These are phyloP conservation scores for Prunus campanulata DNA, from an alignment of 306 rosid species.

Conservation along the genomic window DNA sequence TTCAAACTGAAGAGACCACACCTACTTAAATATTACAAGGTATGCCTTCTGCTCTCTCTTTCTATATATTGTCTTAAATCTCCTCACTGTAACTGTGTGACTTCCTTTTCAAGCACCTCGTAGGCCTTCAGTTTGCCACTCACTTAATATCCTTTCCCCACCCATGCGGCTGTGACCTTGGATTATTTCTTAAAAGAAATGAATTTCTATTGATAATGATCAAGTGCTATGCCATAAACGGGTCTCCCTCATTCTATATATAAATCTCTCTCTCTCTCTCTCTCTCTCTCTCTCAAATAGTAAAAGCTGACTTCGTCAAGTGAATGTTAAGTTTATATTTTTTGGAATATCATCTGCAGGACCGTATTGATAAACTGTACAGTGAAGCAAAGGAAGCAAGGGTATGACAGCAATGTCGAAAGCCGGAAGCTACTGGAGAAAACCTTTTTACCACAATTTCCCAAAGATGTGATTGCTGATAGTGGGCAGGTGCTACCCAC, in stretches of 20 bases:
- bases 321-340: not conserved
- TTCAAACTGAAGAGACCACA: slow-evolving; percentile 60
- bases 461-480: not conserved
- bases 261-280: too few relatives aligned
- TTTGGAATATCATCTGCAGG: slow-evolving; percentile 41
- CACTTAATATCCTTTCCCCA: too few relatives aligned
- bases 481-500: not conserved
- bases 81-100: not conserved
- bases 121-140: not conserved
- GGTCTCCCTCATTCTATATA: too few relatives aligned
- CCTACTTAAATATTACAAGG: slow-evolving; percentile 71
- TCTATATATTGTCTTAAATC: not conserved
- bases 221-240: not conserved
- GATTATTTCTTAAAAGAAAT: too few relatives aligned
- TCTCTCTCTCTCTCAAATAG: too few relatives aligned
- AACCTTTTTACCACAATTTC: slow-evolving; percentile 14
- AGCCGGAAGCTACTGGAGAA: not conserved
- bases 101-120: not conserved
- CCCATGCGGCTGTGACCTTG: too few relatives aligned
- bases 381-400: slow-evolving; percentile 55
- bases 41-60: slow-evolving; percentile 15
- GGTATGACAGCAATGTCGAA: slow-evolving; percentile 15
- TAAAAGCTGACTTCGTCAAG: not conserved
- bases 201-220: too few relatives aligned
- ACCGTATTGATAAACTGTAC: slow-evolving; percentile 57